Percentiles rank a stretch among this genome's conserved stretches.
phyloP scores from a whole-genome alignment of 2,329 filamentous ascomycete species.

The Colletotrichum sp. region DNA sequence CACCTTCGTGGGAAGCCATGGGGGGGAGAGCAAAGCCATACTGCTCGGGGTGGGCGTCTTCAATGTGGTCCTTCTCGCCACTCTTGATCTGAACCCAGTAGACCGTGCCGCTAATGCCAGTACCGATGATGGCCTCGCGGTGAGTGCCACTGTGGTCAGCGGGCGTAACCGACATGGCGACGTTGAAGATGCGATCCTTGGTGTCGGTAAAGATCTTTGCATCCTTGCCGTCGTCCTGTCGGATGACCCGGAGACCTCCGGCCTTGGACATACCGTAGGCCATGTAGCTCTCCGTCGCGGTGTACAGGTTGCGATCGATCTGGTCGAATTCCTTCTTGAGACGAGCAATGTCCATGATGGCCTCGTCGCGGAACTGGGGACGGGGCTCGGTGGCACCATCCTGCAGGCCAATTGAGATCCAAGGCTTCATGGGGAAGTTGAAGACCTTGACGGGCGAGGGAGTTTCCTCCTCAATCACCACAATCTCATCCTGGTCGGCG shows the following conservation, averaged over 20 bases:
- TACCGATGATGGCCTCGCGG: conserved; percentile 86
- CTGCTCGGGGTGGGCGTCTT: conserved; percentile 79
- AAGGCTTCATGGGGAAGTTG: conserved; percentile 97
- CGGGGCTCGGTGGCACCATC: conserved; percentile 59
- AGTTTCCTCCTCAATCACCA: conserved; percentile 70
- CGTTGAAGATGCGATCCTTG: conserved; percentile 93
- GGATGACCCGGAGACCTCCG: conserved; percentile 89
- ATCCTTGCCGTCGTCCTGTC: conserved; percentile 91
- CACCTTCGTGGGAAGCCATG: conserved; percentile 83
- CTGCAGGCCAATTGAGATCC: conserved; percentile 85
- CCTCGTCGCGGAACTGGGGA: conserved; percentile 75
- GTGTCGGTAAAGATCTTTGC: conserved; percentile 91
- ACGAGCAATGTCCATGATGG: conserved; percentile 89
- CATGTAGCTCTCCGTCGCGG: conserved; percentile 90
- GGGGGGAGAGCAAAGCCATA: conserved; percentile 91
- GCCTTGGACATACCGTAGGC: conserved; percentile 94
- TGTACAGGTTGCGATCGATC: conserved; percentile 90
- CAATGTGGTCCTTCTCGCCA: conserved; percentile 78
- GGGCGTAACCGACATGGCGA: conserved; percentile 77
- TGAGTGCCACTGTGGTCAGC: conserved; percentile 60
- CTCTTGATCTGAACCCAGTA: conserved; percentile 90
- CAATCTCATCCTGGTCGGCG: conserved; percentile 74
- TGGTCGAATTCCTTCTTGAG: conserved; percentile 99
- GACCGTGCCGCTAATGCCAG: conserved; percentile 93
- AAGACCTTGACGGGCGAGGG: conserved; percentile 77